Percentiles rank a stretch among this genome's conserved stretches.
These are phyloP conservation scores for Diaporthe ilicicola DNA, from an alignment of 2,329 filamentous ascomycete genomes.

Conservation along the genomic window DNA sequence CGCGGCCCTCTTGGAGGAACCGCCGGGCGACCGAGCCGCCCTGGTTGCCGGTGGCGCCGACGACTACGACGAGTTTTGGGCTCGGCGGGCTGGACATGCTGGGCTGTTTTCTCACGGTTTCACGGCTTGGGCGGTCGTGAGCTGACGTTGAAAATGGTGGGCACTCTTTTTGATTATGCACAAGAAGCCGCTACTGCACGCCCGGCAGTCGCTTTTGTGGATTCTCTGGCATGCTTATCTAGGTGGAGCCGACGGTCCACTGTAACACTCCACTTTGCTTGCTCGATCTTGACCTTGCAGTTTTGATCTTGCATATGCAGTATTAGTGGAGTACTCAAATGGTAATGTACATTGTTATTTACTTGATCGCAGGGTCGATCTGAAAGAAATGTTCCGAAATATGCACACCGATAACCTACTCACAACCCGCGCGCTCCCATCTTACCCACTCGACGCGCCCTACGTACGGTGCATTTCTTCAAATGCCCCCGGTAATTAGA, in stretches of 20 bases:
- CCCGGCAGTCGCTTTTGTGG: background rate
- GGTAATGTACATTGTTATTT: background rate
- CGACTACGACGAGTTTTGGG: conserved; percentile 52
- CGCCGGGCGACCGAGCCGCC: conserved; percentile 61
- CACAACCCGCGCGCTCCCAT: background rate
- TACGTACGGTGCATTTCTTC: too few relatives aligned
- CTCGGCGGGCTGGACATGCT: background rate
- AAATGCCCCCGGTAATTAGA: too few relatives aligned
- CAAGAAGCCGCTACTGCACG: background rate
- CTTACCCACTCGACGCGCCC: background rate
- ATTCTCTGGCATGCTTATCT: background rate
- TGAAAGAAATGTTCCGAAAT: background rate
- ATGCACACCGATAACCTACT: background rate
- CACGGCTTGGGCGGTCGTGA: background rate
- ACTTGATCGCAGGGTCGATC: background rate
- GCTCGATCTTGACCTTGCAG: background rate
- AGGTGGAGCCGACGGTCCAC: background rate
- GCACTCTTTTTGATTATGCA: background rate
- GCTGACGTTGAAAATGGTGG: background rate
- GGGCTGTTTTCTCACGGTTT: background rate
- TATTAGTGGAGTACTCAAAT: too few relatives aligned
- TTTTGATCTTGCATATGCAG: background rate
- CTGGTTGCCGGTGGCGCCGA: conserved; percentile 60
- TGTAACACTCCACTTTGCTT: background rate
- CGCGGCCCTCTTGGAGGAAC: conserved; percentile 48